Base-by-base conservation (phyloP, 352 stramenopile species). In the Globisporangium cylindrosporum region DNA sequence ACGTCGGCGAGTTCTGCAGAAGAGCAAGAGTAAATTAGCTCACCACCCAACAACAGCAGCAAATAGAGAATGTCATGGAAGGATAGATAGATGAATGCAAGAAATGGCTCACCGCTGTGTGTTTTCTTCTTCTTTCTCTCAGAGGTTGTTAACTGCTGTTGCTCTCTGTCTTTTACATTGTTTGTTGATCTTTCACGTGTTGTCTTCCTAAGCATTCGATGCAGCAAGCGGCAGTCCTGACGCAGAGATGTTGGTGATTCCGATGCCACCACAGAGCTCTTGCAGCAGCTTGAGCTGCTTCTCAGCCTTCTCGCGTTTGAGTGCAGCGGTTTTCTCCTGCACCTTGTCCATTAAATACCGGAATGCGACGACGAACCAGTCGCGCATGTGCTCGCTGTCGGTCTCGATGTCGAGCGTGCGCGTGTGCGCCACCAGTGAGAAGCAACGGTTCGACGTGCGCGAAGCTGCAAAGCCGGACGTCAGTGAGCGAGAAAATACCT, bases 361-460 rank as follows among this genome's bases (percentile, higher is more conserved):
- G 64, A 95, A 93, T n/a, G 88, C 88, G 24, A 95, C 83, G 18
- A 93, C 88, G 61, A 92, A 92, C 86, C 86, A 95, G 78, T 95
- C 88, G 34, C 88, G 85, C 69, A 90, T 76, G 36, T 82, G 71
- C 67, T 95, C 88, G 61, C 77, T 91, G 41, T 80, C 41, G 0
- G 82, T 86, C 66, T 95, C 81, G 22, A 95, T 89, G 71, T 95
- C 88, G 3, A 95, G 75, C 20, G 88, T 89, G 1, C 88, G 84
- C 32, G 77, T 66, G 4, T 61, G 65, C 1, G 85, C 91, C 8
- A 95, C 76, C 3, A 95, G 71, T 14, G 88, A 95, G 64, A 95
- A 90, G 70, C 88, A 93, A 24, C 79, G 73, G 25, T 70, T 66
- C 29, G 73, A 62, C 10, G 79, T 72, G 5, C 69, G 68, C 1